A percentile compares a stretch with the other conserved stretches of the same genome.
These are phyloP conservation scores for Wickerhamomyces chaumierensis DNA, from an alignment of 805 yeast species.

Conservation along the genomic window DNA sequence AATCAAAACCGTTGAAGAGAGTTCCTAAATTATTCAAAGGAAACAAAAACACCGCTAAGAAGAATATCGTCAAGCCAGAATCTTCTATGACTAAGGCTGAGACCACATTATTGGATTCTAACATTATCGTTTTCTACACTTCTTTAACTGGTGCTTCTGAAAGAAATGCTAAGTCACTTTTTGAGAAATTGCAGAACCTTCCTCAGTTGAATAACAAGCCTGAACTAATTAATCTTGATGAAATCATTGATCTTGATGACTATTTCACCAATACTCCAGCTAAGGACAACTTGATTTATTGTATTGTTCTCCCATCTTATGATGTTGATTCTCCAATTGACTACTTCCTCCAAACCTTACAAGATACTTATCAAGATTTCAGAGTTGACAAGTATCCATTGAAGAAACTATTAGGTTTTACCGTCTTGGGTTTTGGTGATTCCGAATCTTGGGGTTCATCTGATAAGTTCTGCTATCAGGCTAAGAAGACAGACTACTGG, in stretches of 20 bases:
- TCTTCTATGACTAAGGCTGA: constrained; percentile 28
- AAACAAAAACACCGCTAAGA: constrained; percentile 22
- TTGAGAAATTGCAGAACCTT: constrained; percentile 23
- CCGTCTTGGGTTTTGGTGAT: constrained; percentile 85
- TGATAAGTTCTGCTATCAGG: constrained; percentile 78
- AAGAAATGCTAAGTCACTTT: constrained; percentile 47
- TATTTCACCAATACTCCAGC: constrained; percentile 60
- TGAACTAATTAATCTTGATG: constrained; percentile 59
- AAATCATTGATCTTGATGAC: constrained; percentile 74
- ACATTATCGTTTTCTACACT: constrained; percentile 64
- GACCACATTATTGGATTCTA: constrained; percentile 36
- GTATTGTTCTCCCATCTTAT: constrained; percentile 78
- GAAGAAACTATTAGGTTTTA: constrained; percentile 57
- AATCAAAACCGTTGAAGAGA: constrained; percentile 16
- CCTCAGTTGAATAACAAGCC: constrained; percentile 30
- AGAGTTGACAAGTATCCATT: constrained; percentile 78
- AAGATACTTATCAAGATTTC: constrained; percentile 77
- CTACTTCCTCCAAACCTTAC: constrained; percentile 67
- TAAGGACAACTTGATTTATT: constrained; percentile 39
- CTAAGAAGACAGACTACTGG: constrained; percentile 60
- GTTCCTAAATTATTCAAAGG: constrained; percentile 30
- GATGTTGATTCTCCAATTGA: constrained; percentile 91
- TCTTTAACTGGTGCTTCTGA: constrained; percentile 79
- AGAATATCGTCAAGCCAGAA: constrained; percentile 14
- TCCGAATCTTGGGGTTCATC: constrained; percentile 61